A percentile compares a stretch with the other conserved stretches of the same genome.
Conservation (phyloP, 2,329 filamentous ascomycete species). For the Neocatenulostroma microsporum region DNA sequence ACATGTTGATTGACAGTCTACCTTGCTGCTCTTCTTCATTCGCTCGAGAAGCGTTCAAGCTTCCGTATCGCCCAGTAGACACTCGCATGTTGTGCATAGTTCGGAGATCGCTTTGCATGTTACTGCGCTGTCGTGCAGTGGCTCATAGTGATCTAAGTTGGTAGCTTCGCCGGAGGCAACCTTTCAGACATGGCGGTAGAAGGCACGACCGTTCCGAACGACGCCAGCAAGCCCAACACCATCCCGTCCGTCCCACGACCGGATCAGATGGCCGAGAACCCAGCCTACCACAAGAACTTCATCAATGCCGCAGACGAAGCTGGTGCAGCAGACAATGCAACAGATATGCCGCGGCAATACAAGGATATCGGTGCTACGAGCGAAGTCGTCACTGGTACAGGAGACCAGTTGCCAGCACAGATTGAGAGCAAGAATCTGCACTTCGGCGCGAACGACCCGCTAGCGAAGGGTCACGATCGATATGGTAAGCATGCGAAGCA, state of each 20-base stretch:
- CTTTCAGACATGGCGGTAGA: slow-evolving; percentile 31
- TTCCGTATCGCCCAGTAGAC: too few relatives aligned
- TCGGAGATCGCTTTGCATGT: too few relatives aligned
- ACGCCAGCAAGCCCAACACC: slow-evolving; percentile 39
- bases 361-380: slow-evolving; percentile 28
- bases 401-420: slow-evolving; percentile 22
- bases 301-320: slow-evolving; percentile 31
- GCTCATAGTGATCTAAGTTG: not conserved
- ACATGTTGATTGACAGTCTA: too few relatives aligned
- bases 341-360: slow-evolving; percentile 36
- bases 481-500: too few relatives aligned
- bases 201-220: slow-evolving; percentile 36
- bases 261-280: slow-evolving; percentile 35
- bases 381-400: slow-evolving; percentile 30
- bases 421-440: not conserved
- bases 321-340: slow-evolving; percentile 42
- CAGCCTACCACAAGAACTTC: slow-evolving; percentile 29
- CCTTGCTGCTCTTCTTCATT: too few relatives aligned
- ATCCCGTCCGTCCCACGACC: slow-evolving; percentile 44
- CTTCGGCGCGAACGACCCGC: not conserved
- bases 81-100: too few relatives aligned
- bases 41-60: too few relatives aligned
- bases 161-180: slow-evolving; percentile 16
- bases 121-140: not conserved
- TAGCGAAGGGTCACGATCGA: too few relatives aligned